Percentiles rank a stretch among this genome's conserved stretches.
Evolutionary conservation across 352 stramenopile genomes (phyloP).

Genomic region (Phytophthora sojae): DNA sequence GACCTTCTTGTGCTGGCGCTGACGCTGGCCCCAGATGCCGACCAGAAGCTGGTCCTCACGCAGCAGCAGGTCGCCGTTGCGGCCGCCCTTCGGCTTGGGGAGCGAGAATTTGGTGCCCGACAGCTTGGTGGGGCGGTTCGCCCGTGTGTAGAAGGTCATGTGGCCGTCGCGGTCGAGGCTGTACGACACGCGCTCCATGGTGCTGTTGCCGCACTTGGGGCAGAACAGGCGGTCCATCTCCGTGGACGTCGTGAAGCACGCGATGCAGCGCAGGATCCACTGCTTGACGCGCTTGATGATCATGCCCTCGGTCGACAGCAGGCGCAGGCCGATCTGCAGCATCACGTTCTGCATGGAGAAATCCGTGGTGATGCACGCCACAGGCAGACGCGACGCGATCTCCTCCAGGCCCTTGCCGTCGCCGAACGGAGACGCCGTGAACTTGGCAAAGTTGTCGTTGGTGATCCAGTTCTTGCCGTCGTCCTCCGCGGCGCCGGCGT

Average conservation of each 20-base stretch:
- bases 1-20: conserved; percentile 92
- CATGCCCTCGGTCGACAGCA: conserved; percentile 86
- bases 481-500: conserved; percentile 77
- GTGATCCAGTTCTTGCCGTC: conserved; percentile 92
- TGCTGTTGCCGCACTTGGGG: conserved; percentile 95
- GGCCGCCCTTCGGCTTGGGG: conserved; percentile 94
- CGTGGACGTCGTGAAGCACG: conserved; percentile 96
- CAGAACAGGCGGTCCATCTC: conserved; percentile 97
- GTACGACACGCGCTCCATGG: conserved; percentile 95
- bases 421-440: conserved; percentile 77
- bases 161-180: conserved; percentile 94
- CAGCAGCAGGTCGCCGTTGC: conserved; percentile 96
- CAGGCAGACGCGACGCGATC: conserved; percentile 56
- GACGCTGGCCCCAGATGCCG: conserved; percentile 96
- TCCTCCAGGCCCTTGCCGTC: conserved; percentile 72
- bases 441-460: conserved; percentile 65
- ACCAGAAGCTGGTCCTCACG: conserved; percentile 97
- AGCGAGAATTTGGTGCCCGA: conserved; percentile 98
- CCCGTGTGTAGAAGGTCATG: conserved; percentile 87
- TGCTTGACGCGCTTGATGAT: conserved; percentile 91
- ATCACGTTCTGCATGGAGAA: conserved; percentile 93
- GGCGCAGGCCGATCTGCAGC: conserved; percentile 88
- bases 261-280: conserved; percentile 97
- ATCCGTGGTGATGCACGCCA: conserved; percentile 90
- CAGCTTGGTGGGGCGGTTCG: conserved; percentile 89